Percentiles rank a stretch among this genome's conserved stretches.
Evolutionary conservation across 148 eudicot species (phyloP).

Genomic region (Rhododendron henanense): DNA sequence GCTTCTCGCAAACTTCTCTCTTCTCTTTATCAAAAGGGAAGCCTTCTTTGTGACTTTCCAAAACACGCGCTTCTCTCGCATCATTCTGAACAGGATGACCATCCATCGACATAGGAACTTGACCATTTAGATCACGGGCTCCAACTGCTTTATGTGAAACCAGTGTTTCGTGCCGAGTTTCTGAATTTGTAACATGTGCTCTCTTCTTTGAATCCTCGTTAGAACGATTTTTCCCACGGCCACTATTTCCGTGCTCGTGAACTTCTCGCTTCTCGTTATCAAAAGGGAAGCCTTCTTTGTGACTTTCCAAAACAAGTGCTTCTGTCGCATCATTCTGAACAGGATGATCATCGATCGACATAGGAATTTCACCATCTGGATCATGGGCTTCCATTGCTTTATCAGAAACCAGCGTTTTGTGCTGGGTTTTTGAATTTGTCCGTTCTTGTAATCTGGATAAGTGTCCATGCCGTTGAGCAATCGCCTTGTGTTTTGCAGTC

Average conservation of each 20-base stretch:
- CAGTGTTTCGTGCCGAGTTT: constrained; percentile 11
- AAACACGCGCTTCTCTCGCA: constrained; percentile 11
- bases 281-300: constrained; percentile 16
- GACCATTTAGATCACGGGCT: constrained; percentile 9
- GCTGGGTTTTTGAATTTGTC: constrained; percentile 15
- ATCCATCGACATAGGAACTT: constrained; percentile 12
- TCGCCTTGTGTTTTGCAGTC: constrained; percentile 55
- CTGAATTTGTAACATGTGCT: neutral
- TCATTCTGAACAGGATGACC: constrained; percentile 13
- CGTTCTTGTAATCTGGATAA: constrained; percentile 19
- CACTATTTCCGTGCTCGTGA: constrained; percentile 3
- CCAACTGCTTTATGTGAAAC: constrained; percentile 14
- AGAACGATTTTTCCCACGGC: neutral
- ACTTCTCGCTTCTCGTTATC: constrained; percentile 18
- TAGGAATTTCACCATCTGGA: constrained; percentile 9
- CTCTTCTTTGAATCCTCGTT: constrained; percentile 20
- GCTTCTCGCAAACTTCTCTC: constrained; percentile 1
- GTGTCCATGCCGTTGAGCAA: constrained; percentile 66
- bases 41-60: constrained; percentile 23
- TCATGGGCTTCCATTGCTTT: constrained; percentile 13
- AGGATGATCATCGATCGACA: constrained; percentile 14
- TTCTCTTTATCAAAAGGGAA: constrained; percentile 10
- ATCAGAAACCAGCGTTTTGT: constrained; percentile 5
- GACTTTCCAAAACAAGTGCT: constrained; percentile 11
- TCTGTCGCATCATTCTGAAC: constrained; percentile 16